These are phyloP conservation scores for Kwoniella botswanensis DNA, from an alignment of 768 basidiomycete genomes.

Conservation along the genomic window DNA sequence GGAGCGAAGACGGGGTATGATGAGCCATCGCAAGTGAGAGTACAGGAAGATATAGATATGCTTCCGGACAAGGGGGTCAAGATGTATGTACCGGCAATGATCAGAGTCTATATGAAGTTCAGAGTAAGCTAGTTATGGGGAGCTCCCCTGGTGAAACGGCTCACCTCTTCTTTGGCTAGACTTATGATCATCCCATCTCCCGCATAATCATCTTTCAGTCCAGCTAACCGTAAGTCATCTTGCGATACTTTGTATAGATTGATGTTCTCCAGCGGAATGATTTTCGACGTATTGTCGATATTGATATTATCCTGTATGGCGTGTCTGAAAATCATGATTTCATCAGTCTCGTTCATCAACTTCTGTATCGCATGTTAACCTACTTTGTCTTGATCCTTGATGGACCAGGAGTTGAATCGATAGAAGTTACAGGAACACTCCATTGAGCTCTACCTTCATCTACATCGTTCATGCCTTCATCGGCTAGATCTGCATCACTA, in stretches of 20 bases:
- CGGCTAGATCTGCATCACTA: conserved; percentile 24
- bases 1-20: conserved; percentile 70
- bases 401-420: conserved; percentile 21
- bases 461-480: conserved; percentile 22
- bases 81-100: conserved; percentile 71
- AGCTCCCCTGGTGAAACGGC: not conserved
- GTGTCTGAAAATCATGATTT: not conserved
- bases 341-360: not conserved
- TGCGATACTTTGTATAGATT: conserved; percentile 22
- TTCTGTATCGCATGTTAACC: not conserved
- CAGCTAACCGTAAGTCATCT: conserved; percentile 20
- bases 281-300: conserved; percentile 19
- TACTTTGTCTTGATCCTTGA: conserved; percentile 17
- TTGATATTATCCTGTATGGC: not conserved
- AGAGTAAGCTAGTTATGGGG: not conserved
- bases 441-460: conserved; percentile 30
- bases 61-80: conserved; percentile 70
- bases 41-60: conserved; percentile 67
- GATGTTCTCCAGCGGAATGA: conserved; percentile 23
- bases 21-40: conserved; percentile 37
- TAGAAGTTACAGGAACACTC: conserved; percentile 24
- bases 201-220: conserved; percentile 7
- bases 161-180: conserved; percentile 40
- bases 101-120: conserved; percentile 62
- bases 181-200: conserved; percentile 34